These are phyloP conservation scores for Rostrohypoxylon terebratum DNA, from an alignment of 495 filamentous ascomycete genomes.

Conservation along the genomic window DNA sequence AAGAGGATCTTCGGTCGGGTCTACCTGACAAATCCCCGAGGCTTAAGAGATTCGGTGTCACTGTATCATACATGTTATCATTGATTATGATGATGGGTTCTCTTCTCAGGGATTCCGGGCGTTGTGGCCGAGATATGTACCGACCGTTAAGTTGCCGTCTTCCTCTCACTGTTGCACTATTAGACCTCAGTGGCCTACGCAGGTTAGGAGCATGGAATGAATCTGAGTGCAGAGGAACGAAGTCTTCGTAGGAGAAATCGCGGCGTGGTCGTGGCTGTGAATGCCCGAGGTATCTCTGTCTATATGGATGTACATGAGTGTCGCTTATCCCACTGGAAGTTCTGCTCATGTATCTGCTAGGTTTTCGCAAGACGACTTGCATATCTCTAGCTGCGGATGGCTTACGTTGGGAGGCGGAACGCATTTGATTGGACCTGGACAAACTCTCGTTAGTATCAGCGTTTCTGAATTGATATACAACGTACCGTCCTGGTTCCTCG, in stretches of 20 bases:
- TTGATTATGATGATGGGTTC: constrained; percentile 4
- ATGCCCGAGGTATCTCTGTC: neutral
- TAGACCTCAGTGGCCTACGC: neutral
- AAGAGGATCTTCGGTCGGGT: neutral
- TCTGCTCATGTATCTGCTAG: neutral
- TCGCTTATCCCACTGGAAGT: neutral
- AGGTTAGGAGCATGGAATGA: no score
- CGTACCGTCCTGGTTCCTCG: neutral
- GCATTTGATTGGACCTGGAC: neutral
- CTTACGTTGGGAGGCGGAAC: neutral
- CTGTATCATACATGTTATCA: neutral
- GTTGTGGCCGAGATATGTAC: neutral
- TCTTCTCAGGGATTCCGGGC: neutral
- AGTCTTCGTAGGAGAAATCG: no score
- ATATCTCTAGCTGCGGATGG: neutral
- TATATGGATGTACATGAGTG: neutral
- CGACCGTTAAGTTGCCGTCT: neutral
- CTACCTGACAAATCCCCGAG: neutral
- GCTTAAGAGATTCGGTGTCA: neutral
- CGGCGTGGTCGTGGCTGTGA: neutral
- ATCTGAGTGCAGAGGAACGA: neutral
- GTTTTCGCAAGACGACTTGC: constrained; percentile 4
- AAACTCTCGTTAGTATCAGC: neutral
- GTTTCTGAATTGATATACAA: neutral
- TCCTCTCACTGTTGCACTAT: neutral